phyloP scores from a whole-genome alignment of 768 basidiomycete genomes.

The Hygrocybe punicea region DNA sequence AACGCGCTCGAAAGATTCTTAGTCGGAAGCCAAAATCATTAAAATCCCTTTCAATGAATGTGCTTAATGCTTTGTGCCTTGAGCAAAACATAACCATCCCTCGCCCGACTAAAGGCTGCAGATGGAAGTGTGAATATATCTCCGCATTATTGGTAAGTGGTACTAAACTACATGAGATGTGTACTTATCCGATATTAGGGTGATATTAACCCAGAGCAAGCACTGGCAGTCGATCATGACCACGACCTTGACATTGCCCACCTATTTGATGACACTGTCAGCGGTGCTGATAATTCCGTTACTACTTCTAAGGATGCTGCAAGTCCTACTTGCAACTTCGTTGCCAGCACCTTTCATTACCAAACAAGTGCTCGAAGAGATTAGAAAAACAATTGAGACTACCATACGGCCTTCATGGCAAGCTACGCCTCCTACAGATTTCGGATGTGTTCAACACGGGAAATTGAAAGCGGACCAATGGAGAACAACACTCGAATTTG shows the following conservation, averaged over 20 bases:
- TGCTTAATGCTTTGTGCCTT: not conserved
- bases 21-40: not conserved
- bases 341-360: not conserved
- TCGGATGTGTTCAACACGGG: not conserved
- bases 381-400: conserved; percentile 8
- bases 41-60: not conserved
- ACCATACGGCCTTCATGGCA: conserved; percentile 9
- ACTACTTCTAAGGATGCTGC: conserved; percentile 5
- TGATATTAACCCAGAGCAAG: too few relatives aligned
- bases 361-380: conserved; percentile 4
- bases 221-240: too few relatives aligned
- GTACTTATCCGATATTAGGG: too few relatives aligned
- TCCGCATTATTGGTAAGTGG: not conserved
- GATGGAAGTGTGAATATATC: not conserved
- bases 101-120: not conserved
- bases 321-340: not conserved
- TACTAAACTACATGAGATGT: not conserved
- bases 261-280: not conserved
- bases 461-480: conserved; percentile 26
- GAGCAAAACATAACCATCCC: not conserved
- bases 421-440: not conserved
- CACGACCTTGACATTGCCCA: too few relatives aligned
- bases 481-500: conserved; percentile 20
- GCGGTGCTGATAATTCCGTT: conserved; percentile 1
- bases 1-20: not conserved